phyloP scores from a whole-genome alignment of 2,329 filamentous ascomycete genomes.

The Pestalotiopsis sp. region DNA sequence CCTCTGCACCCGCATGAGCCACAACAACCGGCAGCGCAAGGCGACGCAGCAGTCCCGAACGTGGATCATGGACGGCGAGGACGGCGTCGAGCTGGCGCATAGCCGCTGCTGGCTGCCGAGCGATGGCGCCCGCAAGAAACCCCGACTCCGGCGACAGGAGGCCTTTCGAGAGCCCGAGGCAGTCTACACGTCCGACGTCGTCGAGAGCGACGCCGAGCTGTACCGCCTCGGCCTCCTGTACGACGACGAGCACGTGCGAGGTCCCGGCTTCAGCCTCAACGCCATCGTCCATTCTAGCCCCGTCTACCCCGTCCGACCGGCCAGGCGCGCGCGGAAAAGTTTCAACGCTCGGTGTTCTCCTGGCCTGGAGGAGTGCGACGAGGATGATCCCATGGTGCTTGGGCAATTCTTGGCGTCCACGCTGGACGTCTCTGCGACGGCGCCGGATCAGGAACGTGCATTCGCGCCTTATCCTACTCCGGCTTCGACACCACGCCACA shows the following conservation, averaged over 20 bases:
- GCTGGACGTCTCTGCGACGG: not conserved
- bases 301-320: conserved; percentile 25
- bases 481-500: conserved; percentile 4
- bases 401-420: conserved; percentile 3
- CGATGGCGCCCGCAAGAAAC: conserved; percentile 20
- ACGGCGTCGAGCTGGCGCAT: conserved; percentile 8
- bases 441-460: not conserved
- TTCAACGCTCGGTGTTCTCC: not conserved
- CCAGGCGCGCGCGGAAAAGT: conserved; percentile 18
- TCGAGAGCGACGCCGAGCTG: conserved; percentile 26
- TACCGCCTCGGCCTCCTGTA: conserved; percentile 30
- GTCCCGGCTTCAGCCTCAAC: conserved; percentile 25
- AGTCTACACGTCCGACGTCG: conserved; percentile 20
- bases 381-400: not conserved
- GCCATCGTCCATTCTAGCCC: conserved; percentile 26
- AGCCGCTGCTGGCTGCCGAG: conserved; percentile 22
- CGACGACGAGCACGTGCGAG: conserved; percentile 21
- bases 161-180: conserved; percentile 26
- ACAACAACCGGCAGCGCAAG: conserved; percentile 16
- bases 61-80: conserved; percentile 16
- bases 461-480: not conserved
- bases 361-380: not conserved
- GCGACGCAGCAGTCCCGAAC: conserved; percentile 3
- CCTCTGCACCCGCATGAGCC: conserved; percentile 14
- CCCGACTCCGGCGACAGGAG: conserved; percentile 29